phyloP scores from a whole-genome alignment of 345 rosid genomes.

The thale cress (Arabidopsis thaliana) region DNA sequence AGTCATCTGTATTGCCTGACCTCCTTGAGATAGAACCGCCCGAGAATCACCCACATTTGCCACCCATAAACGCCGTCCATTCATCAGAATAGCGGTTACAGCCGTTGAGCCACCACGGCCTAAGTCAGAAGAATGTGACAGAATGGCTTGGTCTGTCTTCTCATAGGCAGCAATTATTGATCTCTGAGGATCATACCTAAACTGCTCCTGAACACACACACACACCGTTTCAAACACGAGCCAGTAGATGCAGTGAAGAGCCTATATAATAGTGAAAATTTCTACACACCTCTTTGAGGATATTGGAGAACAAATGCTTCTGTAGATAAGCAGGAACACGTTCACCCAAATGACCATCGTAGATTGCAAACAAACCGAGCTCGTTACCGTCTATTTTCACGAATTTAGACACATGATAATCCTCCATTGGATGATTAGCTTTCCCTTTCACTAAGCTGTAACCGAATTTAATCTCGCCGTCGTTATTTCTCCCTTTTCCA shows the following conservation, averaged over 20 bases:
- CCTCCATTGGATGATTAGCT: constrained; percentile 86
- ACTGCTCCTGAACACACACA: constrained; percentile 54
- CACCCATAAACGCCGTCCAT: constrained; percentile 61
- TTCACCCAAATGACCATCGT: constrained; percentile 79
- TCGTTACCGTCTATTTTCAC: constrained; percentile 52
- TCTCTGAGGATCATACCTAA: constrained; percentile 51
- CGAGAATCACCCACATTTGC: constrained; percentile 83
- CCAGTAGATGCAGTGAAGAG: background rate
- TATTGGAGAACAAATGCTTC: constrained; percentile 65
- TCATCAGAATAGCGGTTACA: constrained; percentile 68
- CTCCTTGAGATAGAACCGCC: constrained; percentile 63
- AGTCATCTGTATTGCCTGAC: constrained; percentile 66
- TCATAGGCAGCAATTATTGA: constrained; percentile 65
- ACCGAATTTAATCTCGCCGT: constrained; percentile 60
- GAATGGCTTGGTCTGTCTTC: constrained; percentile 68
- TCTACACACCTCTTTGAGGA: constrained; percentile 58
- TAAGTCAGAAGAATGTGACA: constrained; percentile 60
- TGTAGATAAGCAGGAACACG: constrained; percentile 77
- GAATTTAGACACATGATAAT: constrained; percentile 74
- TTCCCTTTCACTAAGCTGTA: constrained; percentile 70
- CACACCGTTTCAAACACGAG: background rate
- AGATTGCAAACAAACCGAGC: constrained; percentile 74
- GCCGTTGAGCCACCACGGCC: constrained; percentile 88
- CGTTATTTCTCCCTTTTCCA: constrained; percentile 66
- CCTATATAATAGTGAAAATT: background rate